phyloP scores from a whole-genome alignment of 2,329 filamentous ascomycete species.

The Aspergillus amoenus region DNA sequence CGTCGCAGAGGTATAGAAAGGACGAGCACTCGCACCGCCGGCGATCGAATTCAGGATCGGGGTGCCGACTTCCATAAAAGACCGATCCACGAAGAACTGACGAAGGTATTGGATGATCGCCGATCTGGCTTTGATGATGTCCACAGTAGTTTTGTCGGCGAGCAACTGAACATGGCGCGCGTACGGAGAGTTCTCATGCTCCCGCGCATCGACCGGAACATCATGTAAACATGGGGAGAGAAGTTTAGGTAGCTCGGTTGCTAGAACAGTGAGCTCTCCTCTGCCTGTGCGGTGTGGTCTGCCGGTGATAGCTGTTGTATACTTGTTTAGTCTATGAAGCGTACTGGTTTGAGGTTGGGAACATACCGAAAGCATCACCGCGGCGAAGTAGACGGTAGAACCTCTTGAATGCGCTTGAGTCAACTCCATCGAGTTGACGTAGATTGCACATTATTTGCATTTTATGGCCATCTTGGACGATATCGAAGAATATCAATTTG shows the following conservation, averaged over 20 bases:
- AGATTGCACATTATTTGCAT: conserved; percentile 77
- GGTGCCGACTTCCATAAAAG: conserved; percentile 86
- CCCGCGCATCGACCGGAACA: conserved; percentile 68
- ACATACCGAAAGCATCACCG: conserved; percentile 81
- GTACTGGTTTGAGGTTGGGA: conserved; percentile 10
- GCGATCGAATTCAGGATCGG: conserved; percentile 80
- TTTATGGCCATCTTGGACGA: conserved; percentile 69
- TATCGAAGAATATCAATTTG: conserved; percentile 80
- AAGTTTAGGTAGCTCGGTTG: conserved; percentile 66
- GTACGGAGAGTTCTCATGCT: conserved; percentile 70
- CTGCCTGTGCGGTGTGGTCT: conserved; percentile 65
- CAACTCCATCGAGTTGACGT: conserved; percentile 41
- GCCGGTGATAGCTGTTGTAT: conserved; percentile 63
- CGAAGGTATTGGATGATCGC: conserved; percentile 72
- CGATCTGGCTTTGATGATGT: conserved; percentile 72
- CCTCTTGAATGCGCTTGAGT: conserved; percentile 53
- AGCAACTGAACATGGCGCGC: conserved; percentile 85
- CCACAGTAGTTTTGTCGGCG: conserved; percentile 66
- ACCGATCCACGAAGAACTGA: conserved; percentile 66
- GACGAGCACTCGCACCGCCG: conserved; percentile 82
- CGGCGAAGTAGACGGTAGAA: conserved; percentile 68
- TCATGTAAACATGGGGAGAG: conserved; percentile 77
- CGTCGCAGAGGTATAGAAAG: conserved; percentile 77
- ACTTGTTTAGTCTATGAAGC: conserved; percentile 14
- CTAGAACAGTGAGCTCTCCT: conserved; percentile 76